These are phyloP conservation scores for Lunularia cruciata DNA, from an alignment of 225 moss, liverwort and hornwort genomes.

Conservation along the genomic window DNA sequence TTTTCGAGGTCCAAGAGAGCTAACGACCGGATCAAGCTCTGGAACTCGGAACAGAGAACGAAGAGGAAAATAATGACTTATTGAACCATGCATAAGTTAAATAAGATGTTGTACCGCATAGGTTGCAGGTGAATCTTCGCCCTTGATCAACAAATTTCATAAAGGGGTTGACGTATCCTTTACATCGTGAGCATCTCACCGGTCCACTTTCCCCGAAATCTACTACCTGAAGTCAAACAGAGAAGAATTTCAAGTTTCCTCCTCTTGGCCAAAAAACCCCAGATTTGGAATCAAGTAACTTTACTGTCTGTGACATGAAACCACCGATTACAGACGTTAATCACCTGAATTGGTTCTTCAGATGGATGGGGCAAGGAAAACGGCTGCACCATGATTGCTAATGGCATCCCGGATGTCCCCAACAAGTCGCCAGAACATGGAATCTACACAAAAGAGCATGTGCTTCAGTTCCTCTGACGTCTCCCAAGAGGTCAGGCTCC, in stretches of 20 bases:
- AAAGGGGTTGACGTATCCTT: constrained; percentile 93
- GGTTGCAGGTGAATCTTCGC: constrained; percentile 78
- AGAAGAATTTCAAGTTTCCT: background rate
- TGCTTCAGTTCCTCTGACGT: background rate
- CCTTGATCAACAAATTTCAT: constrained; percentile 97
- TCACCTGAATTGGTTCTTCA: constrained; percentile 91
- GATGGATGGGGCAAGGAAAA: constrained; percentile 82
- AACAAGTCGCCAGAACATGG: constrained; percentile 96
- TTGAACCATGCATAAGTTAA: too few relatives aligned
- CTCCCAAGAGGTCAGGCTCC: background rate
- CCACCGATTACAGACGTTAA: too few relatives aligned
- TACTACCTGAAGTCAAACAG: constrained; percentile 55
- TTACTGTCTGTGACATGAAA: too few relatives aligned
- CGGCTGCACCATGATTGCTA: constrained; percentile 96
- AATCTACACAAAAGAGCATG: constrained; percentile 48
- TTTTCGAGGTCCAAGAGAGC: too few relatives aligned
- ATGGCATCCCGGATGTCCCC: constrained; percentile 86
- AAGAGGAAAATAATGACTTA: too few relatives aligned
- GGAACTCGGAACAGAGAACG: too few relatives aligned
- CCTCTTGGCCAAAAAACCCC: background rate
- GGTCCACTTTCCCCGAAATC: constrained; percentile 99
- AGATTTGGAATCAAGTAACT: too few relatives aligned
- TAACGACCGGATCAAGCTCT: too few relatives aligned
- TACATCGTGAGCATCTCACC: constrained; percentile 88
- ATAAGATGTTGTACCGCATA: constrained; percentile 98